phyloP scores from a whole-genome alignment of 176 grass and related monocot species.

The Zizania latifolia region DNA sequence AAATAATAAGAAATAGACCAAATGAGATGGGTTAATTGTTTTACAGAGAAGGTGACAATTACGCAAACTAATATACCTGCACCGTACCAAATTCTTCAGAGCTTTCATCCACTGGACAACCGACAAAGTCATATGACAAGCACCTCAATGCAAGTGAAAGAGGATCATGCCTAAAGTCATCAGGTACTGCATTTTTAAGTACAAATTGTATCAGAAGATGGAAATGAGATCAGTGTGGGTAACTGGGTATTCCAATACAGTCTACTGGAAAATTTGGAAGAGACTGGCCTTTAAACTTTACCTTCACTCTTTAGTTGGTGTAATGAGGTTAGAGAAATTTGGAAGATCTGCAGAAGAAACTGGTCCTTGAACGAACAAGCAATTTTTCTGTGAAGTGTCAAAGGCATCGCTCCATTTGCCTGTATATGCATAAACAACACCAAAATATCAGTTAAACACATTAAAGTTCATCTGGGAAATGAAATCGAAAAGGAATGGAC shows the following conservation, averaged over 20 bases:
- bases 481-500: neutral
- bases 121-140: constrained; percentile 98
- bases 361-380: constrained; percentile 85
- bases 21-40: neutral
- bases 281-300: constrained; percentile 51
- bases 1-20: constrained; percentile 14
- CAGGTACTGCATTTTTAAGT: constrained; percentile 59
- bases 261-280: constrained; percentile 7
- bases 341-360: constrained; percentile 92
- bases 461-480: neutral
- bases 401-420: constrained; percentile 65
- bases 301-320: constrained; percentile 83
- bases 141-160: constrained; percentile 90
- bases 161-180: constrained; percentile 61
- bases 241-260: constrained; percentile 24
- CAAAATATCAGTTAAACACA: neutral
- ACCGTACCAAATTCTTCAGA: constrained; percentile 99
- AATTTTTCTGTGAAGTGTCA: constrained; percentile 73
- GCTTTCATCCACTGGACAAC: constrained; percentile 96
- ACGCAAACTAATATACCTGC: constrained; percentile 53
- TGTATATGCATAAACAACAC: constrained; percentile 40
- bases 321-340: constrained; percentile 95
- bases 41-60: constrained; percentile 18
- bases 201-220: constrained; percentile 10
- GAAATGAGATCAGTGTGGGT: constrained; percentile 12